These are phyloP conservation scores for Aureobasidium uvarum DNA, from an alignment of 2,329 filamentous ascomycete species.

Conservation along the genomic window DNA sequence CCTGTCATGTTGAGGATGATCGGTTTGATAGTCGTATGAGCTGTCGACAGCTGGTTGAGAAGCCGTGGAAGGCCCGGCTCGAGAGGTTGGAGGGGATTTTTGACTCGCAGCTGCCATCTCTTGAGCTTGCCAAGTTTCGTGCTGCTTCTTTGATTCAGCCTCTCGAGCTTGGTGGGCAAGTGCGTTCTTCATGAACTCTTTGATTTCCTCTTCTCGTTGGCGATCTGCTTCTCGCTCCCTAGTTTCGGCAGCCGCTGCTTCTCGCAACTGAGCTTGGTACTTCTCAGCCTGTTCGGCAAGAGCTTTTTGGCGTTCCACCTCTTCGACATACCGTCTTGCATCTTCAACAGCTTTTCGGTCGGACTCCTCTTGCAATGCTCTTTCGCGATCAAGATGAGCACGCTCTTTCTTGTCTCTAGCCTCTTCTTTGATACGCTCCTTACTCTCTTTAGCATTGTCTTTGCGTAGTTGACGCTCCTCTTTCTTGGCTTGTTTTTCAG, in stretches of 20 bases:
- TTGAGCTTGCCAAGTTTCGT: constrained; percentile 28
- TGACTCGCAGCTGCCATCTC: background rate
- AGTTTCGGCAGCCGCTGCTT: constrained; percentile 22
- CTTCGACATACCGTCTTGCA: constrained; percentile 28
- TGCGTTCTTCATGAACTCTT: constrained; percentile 26
- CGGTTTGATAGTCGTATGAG: background rate
- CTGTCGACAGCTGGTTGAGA: background rate
- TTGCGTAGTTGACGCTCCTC: constrained; percentile 44
- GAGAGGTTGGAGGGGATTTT: background rate
- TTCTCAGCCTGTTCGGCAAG: constrained; percentile 30
- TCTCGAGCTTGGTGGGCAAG: constrained; percentile 11
- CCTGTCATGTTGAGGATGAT: constrained; percentile 27
- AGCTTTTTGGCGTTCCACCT: constrained; percentile 27
- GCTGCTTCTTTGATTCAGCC: constrained; percentile 31
- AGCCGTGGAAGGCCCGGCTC: constrained; percentile 14
- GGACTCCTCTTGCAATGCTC: constrained; percentile 40
- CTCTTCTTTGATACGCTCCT: constrained; percentile 39
- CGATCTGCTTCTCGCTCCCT: constrained; percentile 9
- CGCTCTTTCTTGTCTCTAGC: constrained; percentile 34
- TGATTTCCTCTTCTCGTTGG: constrained; percentile 4
- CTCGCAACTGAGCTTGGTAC: constrained; percentile 13
- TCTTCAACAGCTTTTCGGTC: constrained; percentile 32
- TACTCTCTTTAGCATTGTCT: constrained; percentile 35
- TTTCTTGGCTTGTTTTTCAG: constrained; percentile 55
- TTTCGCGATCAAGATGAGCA: constrained; percentile 34